Base-by-base conservation (phyloP, 2,329 filamentous ascomycete genomes). In the Colletotrichum coccodes region DNA sequence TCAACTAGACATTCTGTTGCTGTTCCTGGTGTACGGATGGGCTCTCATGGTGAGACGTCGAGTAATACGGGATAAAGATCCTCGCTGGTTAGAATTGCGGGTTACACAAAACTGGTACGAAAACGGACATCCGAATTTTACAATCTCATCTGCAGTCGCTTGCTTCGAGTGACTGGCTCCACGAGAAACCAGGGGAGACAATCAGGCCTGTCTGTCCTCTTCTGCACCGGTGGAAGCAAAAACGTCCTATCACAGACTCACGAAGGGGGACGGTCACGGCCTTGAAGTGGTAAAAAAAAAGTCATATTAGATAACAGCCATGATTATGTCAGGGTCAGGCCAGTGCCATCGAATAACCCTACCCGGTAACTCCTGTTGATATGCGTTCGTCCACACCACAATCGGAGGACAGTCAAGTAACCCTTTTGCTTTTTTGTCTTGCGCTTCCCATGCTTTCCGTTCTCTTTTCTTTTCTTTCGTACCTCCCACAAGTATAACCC, bases 341-440 rank as follows among this genome's bases (percentile, higher is more conserved):
- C 54, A 38, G 59, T 59, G 47, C 44, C 47, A 36, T 34, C 12
- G 26, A 38, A 11, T 53, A 65, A 54, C 36, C 53, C 53, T 65
- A 44, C 46, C 60, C 60, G 16, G 58, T 65, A 65, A 68, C 65
- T 64, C 65, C 65, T 42, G 52, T 60, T 65, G 60, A 12, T 50
- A 68, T 68, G 65, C 65, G 65, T 23, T 47, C 42, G 32, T 54
- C 46, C 60, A n/a, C 57, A 49, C 23, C 32, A 30, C 26, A 50
- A 12, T 18, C 34, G 44, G 57, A 9, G 30, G 26, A 53, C 26
- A 6, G 14, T 38, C n/a, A 23, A 56, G 32, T 28, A 26, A 11
- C 49, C 46, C 53, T 26, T 38, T 23, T 47, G 40, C 54, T 63
- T 21, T 59, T 59, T 60, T 64, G 30, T 59, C 42, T 47, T 59